Evolutionary conservation across 805 yeast species (phyloP).

Genomic region (Candida coquimbonensis): DNA sequence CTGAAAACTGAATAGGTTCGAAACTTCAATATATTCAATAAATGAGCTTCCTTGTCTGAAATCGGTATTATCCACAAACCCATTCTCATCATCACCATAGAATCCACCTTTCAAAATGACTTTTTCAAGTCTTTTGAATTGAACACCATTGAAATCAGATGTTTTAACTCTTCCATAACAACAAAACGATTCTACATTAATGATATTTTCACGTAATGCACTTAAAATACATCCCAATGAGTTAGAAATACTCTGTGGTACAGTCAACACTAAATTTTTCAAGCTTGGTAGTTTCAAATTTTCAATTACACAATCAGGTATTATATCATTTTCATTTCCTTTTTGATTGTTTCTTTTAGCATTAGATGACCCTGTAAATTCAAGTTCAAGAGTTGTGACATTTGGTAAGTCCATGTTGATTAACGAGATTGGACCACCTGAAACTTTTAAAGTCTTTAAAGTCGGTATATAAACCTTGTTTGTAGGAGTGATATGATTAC

Average conservation of each 20-base stretch:
- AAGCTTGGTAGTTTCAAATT: neutral
- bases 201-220: neutral
- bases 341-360: too few species aligned
- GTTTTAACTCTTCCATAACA: neutral
- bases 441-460: neutral
- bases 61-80: neutral
- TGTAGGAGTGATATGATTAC: too few species aligned
- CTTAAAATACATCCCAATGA: neutral
- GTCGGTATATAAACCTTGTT: neutral
- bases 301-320: neutral
- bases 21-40: neutral
- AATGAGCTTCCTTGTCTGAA: too few species aligned
- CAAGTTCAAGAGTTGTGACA: neutral
- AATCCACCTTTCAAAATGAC: neutral
- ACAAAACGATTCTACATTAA: neutral
- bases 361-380: neutral
- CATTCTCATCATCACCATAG: neutral
- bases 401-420: neutral
- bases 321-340: too few species aligned
- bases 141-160: neutral
- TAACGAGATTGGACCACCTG: neutral
- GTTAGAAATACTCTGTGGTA: neutral
- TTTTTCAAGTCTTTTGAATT: neutral
- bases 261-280: neutral
- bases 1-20: conserved; percentile 1